phyloP scores from a whole-genome alignment of 805 yeast genomes.

The Wickerhamomyces alni region DNA sequence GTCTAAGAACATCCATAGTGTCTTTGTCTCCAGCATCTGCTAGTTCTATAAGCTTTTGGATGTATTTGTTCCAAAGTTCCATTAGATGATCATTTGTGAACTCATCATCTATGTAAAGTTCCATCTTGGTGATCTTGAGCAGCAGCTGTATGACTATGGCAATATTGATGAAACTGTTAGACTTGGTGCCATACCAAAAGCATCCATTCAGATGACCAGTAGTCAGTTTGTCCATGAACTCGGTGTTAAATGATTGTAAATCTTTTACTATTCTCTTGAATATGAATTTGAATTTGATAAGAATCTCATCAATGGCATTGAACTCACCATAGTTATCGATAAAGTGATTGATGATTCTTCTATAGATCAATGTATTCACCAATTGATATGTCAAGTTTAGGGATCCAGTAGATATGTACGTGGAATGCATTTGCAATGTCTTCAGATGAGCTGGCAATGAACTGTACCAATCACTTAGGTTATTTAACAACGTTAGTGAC shows the following conservation, averaged over 20 bases:
- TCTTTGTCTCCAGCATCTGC: background rate
- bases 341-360: constrained; percentile 18
- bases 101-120: constrained; percentile 16
- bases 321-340: constrained; percentile 13
- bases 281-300: constrained; percentile 9
- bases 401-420: constrained; percentile 16
- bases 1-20: background rate
- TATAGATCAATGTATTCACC: constrained; percentile 16
- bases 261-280: constrained; percentile 12
- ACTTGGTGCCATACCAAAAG: constrained; percentile 15
- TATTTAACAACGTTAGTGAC: constrained; percentile 8
- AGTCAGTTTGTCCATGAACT: constrained; percentile 16
- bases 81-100: constrained; percentile 2
- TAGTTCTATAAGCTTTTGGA: background rate
- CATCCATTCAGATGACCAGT: constrained; percentile 14
- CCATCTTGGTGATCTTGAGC: constrained; percentile 12
- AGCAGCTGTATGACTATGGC: constrained; percentile 16
- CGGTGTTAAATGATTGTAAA: constrained; percentile 12
- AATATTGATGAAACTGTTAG: constrained; percentile 16
- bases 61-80: constrained; percentile 3
- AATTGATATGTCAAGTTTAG: constrained; percentile 19
- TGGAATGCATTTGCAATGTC: constrained; percentile 6
- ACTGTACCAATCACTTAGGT: constrained; percentile 19
- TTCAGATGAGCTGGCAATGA: constrained; percentile 14
- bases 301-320: background rate